Evolutionary conservation across 106 monocot genomes (phyloP).

Genomic region (Narthecium ossifragum): DNA sequence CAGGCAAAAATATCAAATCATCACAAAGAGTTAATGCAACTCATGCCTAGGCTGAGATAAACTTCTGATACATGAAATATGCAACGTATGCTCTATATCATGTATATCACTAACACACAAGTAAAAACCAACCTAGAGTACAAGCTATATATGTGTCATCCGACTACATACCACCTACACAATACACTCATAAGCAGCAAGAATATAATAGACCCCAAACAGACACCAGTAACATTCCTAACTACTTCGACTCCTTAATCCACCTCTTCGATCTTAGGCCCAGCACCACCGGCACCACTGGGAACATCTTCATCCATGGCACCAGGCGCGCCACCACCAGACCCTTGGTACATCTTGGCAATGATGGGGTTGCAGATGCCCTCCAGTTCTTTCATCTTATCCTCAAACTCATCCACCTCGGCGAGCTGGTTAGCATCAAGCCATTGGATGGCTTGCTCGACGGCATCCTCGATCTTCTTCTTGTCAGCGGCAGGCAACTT

Average conservation of each 20-base stretch:
- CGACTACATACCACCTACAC: background rate
- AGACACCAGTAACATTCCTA: background rate
- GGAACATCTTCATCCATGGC: slow-evolving; percentile 27
- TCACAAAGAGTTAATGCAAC: too few species aligned
- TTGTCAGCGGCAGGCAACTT: slow-evolving; percentile 37
- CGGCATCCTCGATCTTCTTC: slow-evolving; percentile 47
- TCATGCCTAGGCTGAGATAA: too few species aligned
- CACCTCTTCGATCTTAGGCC: slow-evolving; percentile 45
- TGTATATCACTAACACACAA: background rate
- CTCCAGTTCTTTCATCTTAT: slow-evolving; percentile 56
- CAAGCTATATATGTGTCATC: background rate
- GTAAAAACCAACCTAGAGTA: background rate
- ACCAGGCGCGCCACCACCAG: slow-evolving; percentile 13
- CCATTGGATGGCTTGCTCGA: slow-evolving; percentile 38
- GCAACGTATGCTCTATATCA: background rate
- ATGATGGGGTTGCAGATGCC: slow-evolving; percentile 41
- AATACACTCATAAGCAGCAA: background rate
- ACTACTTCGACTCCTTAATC: slow-evolving; percentile 2
- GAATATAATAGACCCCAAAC: background rate
- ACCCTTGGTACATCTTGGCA: slow-evolving; percentile 34
- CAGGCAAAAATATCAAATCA: too few species aligned
- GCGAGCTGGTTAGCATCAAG: slow-evolving; percentile 39
- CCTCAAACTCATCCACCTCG: slow-evolving; percentile 40
- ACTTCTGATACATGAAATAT: background rate
- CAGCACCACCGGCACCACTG: slow-evolving; percentile 17